Percentiles rank a stretch among this genome's conserved stretches.
Conservation (phyloP, 2,329 filamentous ascomycete species). For the Sclerotinia sclerotiorum region DNA sequence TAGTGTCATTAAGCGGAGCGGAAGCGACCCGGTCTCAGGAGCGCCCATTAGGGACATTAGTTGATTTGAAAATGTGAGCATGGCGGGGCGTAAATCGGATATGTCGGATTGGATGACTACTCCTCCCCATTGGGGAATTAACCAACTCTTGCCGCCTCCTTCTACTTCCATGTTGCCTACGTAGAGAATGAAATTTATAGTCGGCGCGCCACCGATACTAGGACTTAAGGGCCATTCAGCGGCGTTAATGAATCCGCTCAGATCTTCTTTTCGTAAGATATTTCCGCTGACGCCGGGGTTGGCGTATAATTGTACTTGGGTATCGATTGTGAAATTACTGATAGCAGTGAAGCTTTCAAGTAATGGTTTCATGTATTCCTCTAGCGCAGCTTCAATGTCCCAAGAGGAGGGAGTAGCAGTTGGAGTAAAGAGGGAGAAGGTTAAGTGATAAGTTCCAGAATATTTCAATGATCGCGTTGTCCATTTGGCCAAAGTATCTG, state of each 20-base stretch:
- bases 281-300: constrained; percentile 58
- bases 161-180: constrained; percentile 60
- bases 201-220: constrained; percentile 89
- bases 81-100: constrained; percentile 70
- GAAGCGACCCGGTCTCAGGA: constrained; percentile 78
- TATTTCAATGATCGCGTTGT: constrained; percentile 87
- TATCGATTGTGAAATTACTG: constrained; percentile 94
- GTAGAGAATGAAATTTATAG: constrained; percentile 93
- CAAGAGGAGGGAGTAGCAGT: constrained; percentile 77
- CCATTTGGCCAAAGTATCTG: constrained; percentile 63
- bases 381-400: constrained; percentile 82
- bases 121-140: constrained; percentile 94
- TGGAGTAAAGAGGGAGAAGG: constrained; percentile 90
- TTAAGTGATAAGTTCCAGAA: constrained; percentile 89
- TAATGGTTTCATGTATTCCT: constrained; percentile 78
- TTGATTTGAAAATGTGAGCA: constrained; percentile 89
- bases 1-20: constrained; percentile 80
- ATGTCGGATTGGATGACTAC: constrained; percentile 60
- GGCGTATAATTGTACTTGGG: constrained; percentile 95
- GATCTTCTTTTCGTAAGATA: constrained; percentile 76
- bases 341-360: constrained; percentile 77
- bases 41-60: constrained; percentile 84
- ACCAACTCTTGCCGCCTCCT: constrained; percentile 66
- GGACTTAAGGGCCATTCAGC: constrained; percentile 96
- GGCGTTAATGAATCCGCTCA: constrained; percentile 94